These are phyloP conservation scores for Populus tremula DNA, from an alignment of 345 rosid species.

Conservation along the genomic window DNA sequence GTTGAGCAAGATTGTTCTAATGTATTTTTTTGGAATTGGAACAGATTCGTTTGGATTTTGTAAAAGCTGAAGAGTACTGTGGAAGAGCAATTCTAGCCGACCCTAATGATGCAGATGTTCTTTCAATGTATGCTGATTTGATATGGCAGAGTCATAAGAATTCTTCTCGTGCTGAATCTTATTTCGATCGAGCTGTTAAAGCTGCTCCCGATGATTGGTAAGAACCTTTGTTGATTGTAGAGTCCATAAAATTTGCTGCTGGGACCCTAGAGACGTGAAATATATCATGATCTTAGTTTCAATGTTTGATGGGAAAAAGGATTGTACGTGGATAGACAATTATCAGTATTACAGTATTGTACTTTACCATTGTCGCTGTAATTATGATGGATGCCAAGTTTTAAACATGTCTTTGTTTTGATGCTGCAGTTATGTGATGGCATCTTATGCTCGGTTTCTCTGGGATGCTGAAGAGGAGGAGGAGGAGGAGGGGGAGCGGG, in stretches of 20 bases:
- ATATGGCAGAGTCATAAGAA: slow-evolving; percentile 77
- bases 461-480: slow-evolving; percentile 88
- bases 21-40: slow-evolving; percentile 12
- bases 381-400: background rate
- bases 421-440: slow-evolving; percentile 69
- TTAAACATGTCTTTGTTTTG: slow-evolving; percentile 8
- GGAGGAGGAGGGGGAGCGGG: slow-evolving; percentile 35
- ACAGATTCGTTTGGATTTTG: slow-evolving; percentile 63
- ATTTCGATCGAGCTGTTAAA: slow-evolving; percentile 76
- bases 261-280: background rate
- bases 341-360: background rate
- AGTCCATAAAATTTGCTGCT: background rate
- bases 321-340: background rate
- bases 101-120: slow-evolving; percentile 64
- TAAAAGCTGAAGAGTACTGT: slow-evolving; percentile 79
- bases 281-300: background rate
- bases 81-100: slow-evolving; percentile 66
- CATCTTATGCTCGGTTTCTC: slow-evolving; percentile 82
- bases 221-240: slow-evolving; percentile 13
- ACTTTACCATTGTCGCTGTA: background rate
- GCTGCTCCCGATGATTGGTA: slow-evolving; percentile 84
- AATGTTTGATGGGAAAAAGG: background rate
- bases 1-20: background rate
- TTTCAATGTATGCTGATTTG: slow-evolving; percentile 80
- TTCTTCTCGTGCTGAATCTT: slow-evolving; percentile 63